Percentiles rank a stretch among this genome's conserved stretches.
Conservation (phyloP, 2,329 filamentous ascomycete genomes). For the Cercospora janseana region DNA sequence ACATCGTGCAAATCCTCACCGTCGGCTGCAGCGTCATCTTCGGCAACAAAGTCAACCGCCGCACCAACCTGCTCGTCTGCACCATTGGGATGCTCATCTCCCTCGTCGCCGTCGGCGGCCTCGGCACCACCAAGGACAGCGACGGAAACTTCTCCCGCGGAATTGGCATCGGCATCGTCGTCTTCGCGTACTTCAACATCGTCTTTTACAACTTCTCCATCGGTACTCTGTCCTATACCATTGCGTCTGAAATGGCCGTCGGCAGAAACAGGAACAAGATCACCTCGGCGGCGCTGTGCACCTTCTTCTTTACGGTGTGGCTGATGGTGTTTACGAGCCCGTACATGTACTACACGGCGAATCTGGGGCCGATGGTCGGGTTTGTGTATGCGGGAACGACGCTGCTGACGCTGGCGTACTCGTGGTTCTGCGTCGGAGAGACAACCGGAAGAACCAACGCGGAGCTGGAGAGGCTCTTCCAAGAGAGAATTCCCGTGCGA, state of each 20-base stretch:
- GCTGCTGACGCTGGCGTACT: slow-evolving; percentile 36
- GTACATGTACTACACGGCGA: slow-evolving; percentile 43
- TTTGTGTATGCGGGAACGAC: slow-evolving; percentile 26
- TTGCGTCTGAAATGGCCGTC: slow-evolving; percentile 48
- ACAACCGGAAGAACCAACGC: slow-evolving; percentile 39
- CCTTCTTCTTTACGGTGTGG: slow-evolving; percentile 48
- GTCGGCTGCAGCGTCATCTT: slow-evolving; percentile 26
- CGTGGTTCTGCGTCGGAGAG: slow-evolving; percentile 46
- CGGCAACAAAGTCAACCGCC: slow-evolving; percentile 24
- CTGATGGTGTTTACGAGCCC: slow-evolving; percentile 43
- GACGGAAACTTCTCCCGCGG: slow-evolving; percentile 24
- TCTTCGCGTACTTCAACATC: slow-evolving; percentile 28
- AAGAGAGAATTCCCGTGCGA: slow-evolving; percentile 34
- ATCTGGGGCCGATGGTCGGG: slow-evolving; percentile 41
- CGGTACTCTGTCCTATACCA: slow-evolving; percentile 26
- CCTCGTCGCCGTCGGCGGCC: slow-evolving; percentile 23
- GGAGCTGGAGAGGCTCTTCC: slow-evolving; percentile 43
- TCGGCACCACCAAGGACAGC: slow-evolving; percentile 24
- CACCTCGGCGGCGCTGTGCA: slow-evolving; percentile 44
- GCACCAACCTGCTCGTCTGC: slow-evolving; percentile 27
- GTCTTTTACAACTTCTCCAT: slow-evolving; percentile 29
- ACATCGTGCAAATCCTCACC: slow-evolving; percentile 26
- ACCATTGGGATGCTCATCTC: slow-evolving; percentile 25
- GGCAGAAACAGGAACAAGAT: slow-evolving; percentile 52
- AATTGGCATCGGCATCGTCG: slow-evolving; percentile 25